A percentile compares a stretch with the other conserved stretches of the same genome.
These are phyloP conservation scores for Phyllosticta ampelicida DNA, from an alignment of 2,329 filamentous ascomycete species.

Conservation along the genomic window DNA sequence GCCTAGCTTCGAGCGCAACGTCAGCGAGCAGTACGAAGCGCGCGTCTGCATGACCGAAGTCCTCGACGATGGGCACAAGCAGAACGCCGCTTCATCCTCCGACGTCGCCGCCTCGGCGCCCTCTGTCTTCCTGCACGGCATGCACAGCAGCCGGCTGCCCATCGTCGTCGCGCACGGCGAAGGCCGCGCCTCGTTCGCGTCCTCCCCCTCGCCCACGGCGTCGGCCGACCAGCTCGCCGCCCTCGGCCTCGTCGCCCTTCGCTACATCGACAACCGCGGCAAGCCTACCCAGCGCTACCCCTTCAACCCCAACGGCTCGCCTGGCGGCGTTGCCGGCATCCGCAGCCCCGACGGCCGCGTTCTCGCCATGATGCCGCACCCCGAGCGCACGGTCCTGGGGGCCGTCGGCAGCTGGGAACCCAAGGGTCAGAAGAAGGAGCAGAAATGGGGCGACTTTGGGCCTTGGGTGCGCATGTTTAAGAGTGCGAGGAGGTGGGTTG, in stretches of 20 bases:
- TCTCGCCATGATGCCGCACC: constrained; percentile 86
- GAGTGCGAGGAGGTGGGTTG: constrained; percentile 82
- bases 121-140: constrained; percentile 83
- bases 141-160: constrained; percentile 70
- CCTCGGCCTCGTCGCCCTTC: constrained; percentile 61
- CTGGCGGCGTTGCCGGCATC: constrained; percentile 70
- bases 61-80: constrained; percentile 52
- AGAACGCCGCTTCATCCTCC: constrained; percentile 21
- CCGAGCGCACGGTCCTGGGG: constrained; percentile 75
- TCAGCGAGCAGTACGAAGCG: constrained; percentile 80
- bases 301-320: constrained; percentile 79
- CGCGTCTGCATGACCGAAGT: constrained; percentile 79
- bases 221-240: constrained; percentile 45
- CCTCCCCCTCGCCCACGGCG: constrained; percentile 27
- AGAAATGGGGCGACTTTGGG: constrained; percentile 68
- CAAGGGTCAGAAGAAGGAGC: constrained; percentile 36
- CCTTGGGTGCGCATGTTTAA: constrained; percentile 82
- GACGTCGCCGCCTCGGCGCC: constrained; percentile 26
- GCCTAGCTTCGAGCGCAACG: constrained; percentile 80
- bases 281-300: constrained; percentile 73
- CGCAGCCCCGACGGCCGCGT: constrained; percentile 68
- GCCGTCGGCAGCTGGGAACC: constrained; percentile 70
- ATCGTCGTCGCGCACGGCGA: constrained; percentile 89
- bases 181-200: constrained; percentile 55
- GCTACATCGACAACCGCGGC: constrained; percentile 76